Evolutionary conservation across 441 rosid species (phyloP).

Genomic region (Iberis amara): DNA sequence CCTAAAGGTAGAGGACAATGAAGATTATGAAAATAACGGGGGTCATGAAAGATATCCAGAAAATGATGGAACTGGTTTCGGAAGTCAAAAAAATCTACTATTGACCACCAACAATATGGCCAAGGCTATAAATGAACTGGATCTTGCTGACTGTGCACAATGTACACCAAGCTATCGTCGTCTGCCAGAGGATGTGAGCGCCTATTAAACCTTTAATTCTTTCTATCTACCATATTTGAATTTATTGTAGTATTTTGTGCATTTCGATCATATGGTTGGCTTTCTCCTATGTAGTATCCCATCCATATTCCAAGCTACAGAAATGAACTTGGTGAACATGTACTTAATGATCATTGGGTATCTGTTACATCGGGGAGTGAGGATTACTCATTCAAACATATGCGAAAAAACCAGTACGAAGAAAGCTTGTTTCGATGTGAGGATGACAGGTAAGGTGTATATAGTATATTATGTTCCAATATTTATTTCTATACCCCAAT

Average conservation of each 20-base stretch:
- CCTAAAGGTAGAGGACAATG: constrained; percentile 58
- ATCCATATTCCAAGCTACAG: constrained; percentile 75
- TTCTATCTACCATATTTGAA: neutral
- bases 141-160: constrained; percentile 75
- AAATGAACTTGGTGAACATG: constrained; percentile 66
- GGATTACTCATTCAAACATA: constrained; percentile 96
- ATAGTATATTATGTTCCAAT: constrained; percentile 5
- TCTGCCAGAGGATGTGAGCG: constrained; percentile 71
- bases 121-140: constrained; percentile 87
- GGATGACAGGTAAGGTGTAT: constrained; percentile 71
- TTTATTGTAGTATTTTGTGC: constrained; percentile 7
- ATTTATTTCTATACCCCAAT: constrained; percentile 12
- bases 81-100: constrained; percentile 48
- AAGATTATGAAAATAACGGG: constrained; percentile 53
- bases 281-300: constrained; percentile 57
- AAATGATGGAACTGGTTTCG: constrained; percentile 61
- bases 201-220: constrained; percentile 8
- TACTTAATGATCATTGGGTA: constrained; percentile 91
- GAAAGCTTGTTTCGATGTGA: constrained; percentile 95
- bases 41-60: constrained; percentile 57
- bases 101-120: constrained; percentile 56
- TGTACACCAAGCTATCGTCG: constrained; percentile 95
- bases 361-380: constrained; percentile 98
- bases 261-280: constrained; percentile 13
- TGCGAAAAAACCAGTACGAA: constrained; percentile 96